Percentiles rank a stretch among this genome's conserved stretches.
Evolutionary conservation across 2,329 filamentous ascomycete species (phyloP).

Genomic region (Thyridium curvatum): DNA sequence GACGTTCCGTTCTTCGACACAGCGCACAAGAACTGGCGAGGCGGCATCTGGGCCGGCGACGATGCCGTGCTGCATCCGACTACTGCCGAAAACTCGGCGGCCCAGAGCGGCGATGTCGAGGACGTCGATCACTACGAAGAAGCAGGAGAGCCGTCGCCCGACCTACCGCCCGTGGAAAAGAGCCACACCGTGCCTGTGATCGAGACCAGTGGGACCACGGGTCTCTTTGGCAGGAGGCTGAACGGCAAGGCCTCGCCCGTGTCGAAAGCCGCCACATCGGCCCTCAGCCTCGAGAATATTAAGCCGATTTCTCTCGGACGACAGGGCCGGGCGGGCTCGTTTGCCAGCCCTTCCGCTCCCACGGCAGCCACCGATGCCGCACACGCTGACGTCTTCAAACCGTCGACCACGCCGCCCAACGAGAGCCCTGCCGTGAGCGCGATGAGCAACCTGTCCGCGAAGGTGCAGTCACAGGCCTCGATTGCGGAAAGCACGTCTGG

Average conservation of each 20-base stretch:
- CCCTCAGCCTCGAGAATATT: too few relatives aligned
- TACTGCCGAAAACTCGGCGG: slow-evolving; percentile 25
- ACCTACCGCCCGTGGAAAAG: slow-evolving; percentile 46
- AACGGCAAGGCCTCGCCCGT: slow-evolving; percentile 24
- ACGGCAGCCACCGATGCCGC: slow-evolving; percentile 61
- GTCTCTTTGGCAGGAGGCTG: slow-evolving; percentile 45
- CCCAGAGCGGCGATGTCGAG: slow-evolving; percentile 40
- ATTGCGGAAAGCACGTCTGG: slow-evolving; percentile 19
- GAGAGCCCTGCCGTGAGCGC: slow-evolving; percentile 53
- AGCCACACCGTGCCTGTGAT: slow-evolving; percentile 42
- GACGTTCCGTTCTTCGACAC: slow-evolving; percentile 89
- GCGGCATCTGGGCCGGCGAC: slow-evolving; percentile 70
- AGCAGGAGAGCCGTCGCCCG: slow-evolving; percentile 24
- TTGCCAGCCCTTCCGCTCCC: slow-evolving; percentile 56
- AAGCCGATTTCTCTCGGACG: too few relatives aligned
- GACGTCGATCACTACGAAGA: slow-evolving; percentile 38
- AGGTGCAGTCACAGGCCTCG: slow-evolving; percentile 39
- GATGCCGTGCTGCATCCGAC: slow-evolving; percentile 28
- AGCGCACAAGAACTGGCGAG: slow-evolving; percentile 68
- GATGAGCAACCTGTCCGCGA: slow-evolving; percentile 63
- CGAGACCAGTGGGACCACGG: slow-evolving; percentile 26
- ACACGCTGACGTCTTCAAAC: slow-evolving; percentile 58
- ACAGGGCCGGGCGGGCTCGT: slow-evolving; percentile 39
- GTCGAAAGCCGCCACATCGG: slow-evolving; percentile 3
- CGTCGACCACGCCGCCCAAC: slow-evolving; percentile 48